Base-by-base conservation (phyloP, 208 protist species). In the Acanthamoeba royreba region DNA sequence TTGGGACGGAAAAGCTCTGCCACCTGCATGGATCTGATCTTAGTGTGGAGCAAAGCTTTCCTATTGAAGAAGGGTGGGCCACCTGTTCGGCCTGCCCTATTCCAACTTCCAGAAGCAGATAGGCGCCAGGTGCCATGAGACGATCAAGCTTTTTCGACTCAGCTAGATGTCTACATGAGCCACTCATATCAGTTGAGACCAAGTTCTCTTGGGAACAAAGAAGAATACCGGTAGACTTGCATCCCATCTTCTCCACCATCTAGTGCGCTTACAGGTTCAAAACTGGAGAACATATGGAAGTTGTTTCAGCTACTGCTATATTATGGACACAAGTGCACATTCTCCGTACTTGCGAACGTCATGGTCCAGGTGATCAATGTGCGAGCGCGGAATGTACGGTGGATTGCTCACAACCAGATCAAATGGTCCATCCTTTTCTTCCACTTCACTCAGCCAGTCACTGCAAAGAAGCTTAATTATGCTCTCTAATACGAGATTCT, bases 181-280 rank as follows among this genome's bases (percentile, higher is more conserved):
- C 33, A 11, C 7, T 17, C 15, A 22, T 19, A 72, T 25, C 19
- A 9, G n/a, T 38, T 1, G 31, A 72, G 61, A 11, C 15, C 33
- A 77, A 45, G 52, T 58, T 58, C 9, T n/a, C n/a, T n/a, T n/a
- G 17, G 2, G 63, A 77, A 77, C 9, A 25, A 11, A 77, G 40
- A 28, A 77, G 28, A 69, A 47, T 19, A 83, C 46, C 83, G 22
- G 22, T 90, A 90, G 49, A 66, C 83, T 4, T 66, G 31, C 35
- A 90, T 15, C 17, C 83, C 83, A 45, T 90, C 83, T 0, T 90
- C 83, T 9, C 83, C 83, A 13, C 83, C 83, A 35, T 90, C 83
- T 17, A 90, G 52, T 22, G 83, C 83, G 22, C 52, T 52, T 17
- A n/a, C 11, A 3, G 83, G 83, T 22, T 90, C 83, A 19, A 69